Evolutionary conservation across 805 yeast genomes (phyloP).

Genomic region (Candida odintsovae): DNA sequence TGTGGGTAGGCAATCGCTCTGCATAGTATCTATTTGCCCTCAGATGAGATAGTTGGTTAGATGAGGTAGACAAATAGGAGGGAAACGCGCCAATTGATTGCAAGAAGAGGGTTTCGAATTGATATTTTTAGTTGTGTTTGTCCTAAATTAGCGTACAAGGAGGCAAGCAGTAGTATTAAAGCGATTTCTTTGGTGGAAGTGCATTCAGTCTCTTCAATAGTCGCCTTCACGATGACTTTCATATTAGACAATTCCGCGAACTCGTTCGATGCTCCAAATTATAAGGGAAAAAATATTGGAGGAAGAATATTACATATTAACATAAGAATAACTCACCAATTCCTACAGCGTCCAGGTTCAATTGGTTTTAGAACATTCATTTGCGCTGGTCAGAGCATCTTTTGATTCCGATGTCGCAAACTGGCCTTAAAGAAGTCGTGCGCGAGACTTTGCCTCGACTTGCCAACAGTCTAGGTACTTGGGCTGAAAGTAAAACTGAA

Average conservation of each 20-base stretch:
- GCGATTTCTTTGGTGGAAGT: background rate
- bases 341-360: background rate
- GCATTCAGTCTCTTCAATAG: background rate
- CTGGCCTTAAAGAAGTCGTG: background rate
- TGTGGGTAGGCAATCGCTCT: conserved; percentile 6
- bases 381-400: background rate
- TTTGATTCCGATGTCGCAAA: background rate
- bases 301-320: background rate
- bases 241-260: background rate
- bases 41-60: background rate
- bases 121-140: background rate
- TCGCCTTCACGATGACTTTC: background rate
- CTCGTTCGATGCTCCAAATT: background rate
- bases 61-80: background rate
- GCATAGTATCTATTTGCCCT: background rate
- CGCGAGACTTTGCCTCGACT: background rate
- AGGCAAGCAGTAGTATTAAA: background rate
- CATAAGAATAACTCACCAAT: too few species aligned
- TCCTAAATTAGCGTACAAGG: background rate
- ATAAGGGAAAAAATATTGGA: background rate
- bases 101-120: background rate
- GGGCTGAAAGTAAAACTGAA: background rate
- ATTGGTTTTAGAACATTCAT: background rate
- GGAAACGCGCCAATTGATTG: background rate
- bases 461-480: background rate